Conservation (phyloP, 2,329 filamentous ascomycete genomes). For the Eutypella sp. region DNA sequence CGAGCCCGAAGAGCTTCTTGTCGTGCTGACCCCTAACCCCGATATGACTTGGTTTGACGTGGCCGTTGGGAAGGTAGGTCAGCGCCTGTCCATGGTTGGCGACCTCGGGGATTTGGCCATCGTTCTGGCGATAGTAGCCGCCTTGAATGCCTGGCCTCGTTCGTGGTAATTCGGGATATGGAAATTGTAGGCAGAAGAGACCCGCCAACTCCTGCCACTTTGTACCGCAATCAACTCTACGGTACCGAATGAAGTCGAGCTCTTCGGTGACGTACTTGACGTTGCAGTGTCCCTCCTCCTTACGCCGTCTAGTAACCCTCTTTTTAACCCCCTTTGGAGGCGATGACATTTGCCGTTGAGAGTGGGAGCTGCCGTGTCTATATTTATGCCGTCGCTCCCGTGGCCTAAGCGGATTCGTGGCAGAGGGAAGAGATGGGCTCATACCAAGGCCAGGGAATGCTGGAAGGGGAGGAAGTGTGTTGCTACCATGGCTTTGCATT, state of each 20-base stretch:
- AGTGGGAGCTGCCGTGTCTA: neutral
- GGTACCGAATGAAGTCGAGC: conserved; percentile 25
- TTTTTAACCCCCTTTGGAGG: conserved; percentile 2
- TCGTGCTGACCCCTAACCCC: conserved; percentile 24
- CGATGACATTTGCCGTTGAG: neutral
- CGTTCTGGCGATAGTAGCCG: conserved; percentile 24
- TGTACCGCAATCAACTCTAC: conserved; percentile 17
- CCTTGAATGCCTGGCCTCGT: conserved; percentile 24
- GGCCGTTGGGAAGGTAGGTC: conserved; percentile 21
- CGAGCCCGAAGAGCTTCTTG: conserved; percentile 21
- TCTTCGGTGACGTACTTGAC: conserved; percentile 26
- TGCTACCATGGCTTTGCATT: conserved; percentile 6
- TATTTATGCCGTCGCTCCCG: too few species aligned
- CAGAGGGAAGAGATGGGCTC: neutral
- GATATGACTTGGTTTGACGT: conserved; percentile 9
- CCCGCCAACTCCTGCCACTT: conserved; percentile 16
- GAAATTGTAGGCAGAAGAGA: conserved; percentile 17
- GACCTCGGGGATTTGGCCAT: conserved; percentile 17
- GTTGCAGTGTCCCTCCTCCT: conserved; percentile 21
- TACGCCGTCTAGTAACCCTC: conserved; percentile 5
- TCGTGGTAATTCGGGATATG: conserved; percentile 15
- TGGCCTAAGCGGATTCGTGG: neutral
- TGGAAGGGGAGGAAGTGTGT: conserved; percentile 9
- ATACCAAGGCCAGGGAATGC: conserved; percentile 5
- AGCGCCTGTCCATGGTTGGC: conserved; percentile 12